Conservation (phyloP, 345 rosid species). For the Dipteronia sinensis region DNA sequence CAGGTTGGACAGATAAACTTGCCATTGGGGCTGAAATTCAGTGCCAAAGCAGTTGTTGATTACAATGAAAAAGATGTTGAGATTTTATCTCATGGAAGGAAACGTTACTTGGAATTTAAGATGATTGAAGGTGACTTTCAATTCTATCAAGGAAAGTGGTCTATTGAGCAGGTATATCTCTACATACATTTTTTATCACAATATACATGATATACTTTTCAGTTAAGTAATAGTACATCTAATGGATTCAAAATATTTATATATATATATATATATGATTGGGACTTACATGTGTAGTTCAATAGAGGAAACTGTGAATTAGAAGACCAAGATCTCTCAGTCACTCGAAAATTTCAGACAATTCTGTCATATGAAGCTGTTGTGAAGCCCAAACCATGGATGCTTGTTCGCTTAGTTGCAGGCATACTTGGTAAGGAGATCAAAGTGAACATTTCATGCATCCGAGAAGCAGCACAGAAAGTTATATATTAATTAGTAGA, state of each 20-base stretch:
- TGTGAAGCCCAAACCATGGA: conserved; percentile 76
- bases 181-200: too few relatives aligned
- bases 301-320: conserved; percentile 27
- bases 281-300: conserved; percentile 43
- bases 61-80: conserved; percentile 82
- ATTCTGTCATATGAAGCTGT: conserved; percentile 64
- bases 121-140: conserved; percentile 95
- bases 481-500: conserved; percentile 7
- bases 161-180: conserved; percentile 68
- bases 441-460: conserved; percentile 58
- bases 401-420: conserved; percentile 78
- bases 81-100: conserved; percentile 47
- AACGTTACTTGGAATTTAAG: conserved; percentile 82
- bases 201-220: too few relatives aligned
- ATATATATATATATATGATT: not conserved
- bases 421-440: conserved; percentile 77
- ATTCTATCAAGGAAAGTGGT: conserved; percentile 89
- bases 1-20: conserved; percentile 83
- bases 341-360: conserved; percentile 47
- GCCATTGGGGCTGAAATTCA: conserved; percentile 76
- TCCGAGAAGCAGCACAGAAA: conserved; percentile 66
- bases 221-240: not conserved
- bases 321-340: conserved; percentile 26
- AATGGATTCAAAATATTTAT: not conserved
- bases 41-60: conserved; percentile 77